Evolutionary conservation across 2,329 filamentous ascomycete genomes (phyloP).

Genomic region (Epichloe glyceriae): DNA sequence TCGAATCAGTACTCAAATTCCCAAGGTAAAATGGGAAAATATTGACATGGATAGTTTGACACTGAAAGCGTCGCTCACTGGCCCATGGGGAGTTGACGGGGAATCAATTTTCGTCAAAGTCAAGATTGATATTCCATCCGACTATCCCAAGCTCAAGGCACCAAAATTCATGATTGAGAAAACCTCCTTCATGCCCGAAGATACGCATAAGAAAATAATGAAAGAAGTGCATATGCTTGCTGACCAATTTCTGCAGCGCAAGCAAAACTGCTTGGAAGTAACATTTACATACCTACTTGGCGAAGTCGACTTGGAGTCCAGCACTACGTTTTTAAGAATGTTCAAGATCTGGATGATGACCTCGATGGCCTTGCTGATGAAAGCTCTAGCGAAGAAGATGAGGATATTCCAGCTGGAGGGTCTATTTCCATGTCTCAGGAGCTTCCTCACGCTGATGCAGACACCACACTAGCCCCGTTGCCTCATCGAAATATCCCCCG

Average conservation of each 20-base stretch:
- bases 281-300: slow-evolving; percentile 51
- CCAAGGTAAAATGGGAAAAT: slow-evolving; percentile 51
- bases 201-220: slow-evolving; percentile 37
- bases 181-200: slow-evolving; percentile 47
- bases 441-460: slow-evolving; percentile 40
- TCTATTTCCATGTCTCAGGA: slow-evolving; percentile 51
- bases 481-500: slow-evolving; percentile 38
- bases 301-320: slow-evolving; percentile 46
- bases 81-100: slow-evolving; percentile 46
- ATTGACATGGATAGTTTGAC: slow-evolving; percentile 50
- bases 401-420: slow-evolving; percentile 36
- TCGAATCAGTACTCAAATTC: slow-evolving; percentile 46
- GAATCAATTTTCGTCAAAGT: slow-evolving; percentile 50
- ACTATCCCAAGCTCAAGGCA: slow-evolving; percentile 44
- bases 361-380: slow-evolving; percentile 51
- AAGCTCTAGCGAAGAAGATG: slow-evolving; percentile 74
- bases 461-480: slow-evolving; percentile 38
- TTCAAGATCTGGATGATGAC: slow-evolving; percentile 48
- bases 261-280: slow-evolving; percentile 49
- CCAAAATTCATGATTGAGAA: slow-evolving; percentile 50
- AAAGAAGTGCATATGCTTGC: slow-evolving; percentile 44
- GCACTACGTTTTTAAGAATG: slow-evolving; percentile 50
- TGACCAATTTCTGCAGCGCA: slow-evolving; percentile 39
- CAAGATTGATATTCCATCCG: slow-evolving; percentile 44
- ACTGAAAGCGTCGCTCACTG: slow-evolving; percentile 47